Evolutionary conservation across 192 early-diverging fungal genomes (phyloP), one percentile per base, ranked within the genome.

Genomic region (Coemansia sp.): DNA sequence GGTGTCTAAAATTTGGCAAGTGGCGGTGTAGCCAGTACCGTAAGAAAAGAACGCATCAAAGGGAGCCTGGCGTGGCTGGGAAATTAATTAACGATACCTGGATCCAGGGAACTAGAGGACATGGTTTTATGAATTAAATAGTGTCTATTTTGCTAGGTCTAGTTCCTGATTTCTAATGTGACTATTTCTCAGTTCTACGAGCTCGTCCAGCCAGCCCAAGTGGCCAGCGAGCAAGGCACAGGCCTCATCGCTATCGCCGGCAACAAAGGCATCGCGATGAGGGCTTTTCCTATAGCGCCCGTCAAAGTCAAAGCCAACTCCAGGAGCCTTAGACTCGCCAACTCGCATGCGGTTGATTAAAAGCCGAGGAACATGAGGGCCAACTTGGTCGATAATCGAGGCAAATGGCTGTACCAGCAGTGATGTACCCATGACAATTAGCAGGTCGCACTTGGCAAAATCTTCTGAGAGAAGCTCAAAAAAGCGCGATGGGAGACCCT

Each of bases 401-500:
- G 92, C 91, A 75, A 99, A 99, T 51, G 97, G 97, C 51, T 92
- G 88, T 9, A 99, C 97, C 68, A 91, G 87, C 54, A 99, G 71
- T 12, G 90, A 92, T 7, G 96, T 99, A 7, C 97, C 97, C 81
- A 98, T 93, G 31, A 99, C 94, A 80, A 98, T 93, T 29, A 97
- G 75, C 38, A 95, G 78, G 67, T 99, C 96, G 66, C 91, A 92
- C 7, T 72, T 43, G n/a, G 75, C 68, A 78, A 97, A 94, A 62
- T 97, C 95, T 72, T 87, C 71, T 8, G 67, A 65, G 4, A 88
- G n/a, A 13, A 82, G 71, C 20, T 84, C 61, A 68, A 89, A 88
- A 64, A 97, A 98, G 24, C 90, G 88, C 16, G 80, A 68, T 10
- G 97, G 97, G 57, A 99, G 80, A 20, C 79, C 72, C 77, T 99